Evolutionary conservation across 2,329 filamentous ascomycete genomes (phyloP), one percentile per base, ranked within the genome.

Genomic region (Parafenestella ontariensis): DNA sequence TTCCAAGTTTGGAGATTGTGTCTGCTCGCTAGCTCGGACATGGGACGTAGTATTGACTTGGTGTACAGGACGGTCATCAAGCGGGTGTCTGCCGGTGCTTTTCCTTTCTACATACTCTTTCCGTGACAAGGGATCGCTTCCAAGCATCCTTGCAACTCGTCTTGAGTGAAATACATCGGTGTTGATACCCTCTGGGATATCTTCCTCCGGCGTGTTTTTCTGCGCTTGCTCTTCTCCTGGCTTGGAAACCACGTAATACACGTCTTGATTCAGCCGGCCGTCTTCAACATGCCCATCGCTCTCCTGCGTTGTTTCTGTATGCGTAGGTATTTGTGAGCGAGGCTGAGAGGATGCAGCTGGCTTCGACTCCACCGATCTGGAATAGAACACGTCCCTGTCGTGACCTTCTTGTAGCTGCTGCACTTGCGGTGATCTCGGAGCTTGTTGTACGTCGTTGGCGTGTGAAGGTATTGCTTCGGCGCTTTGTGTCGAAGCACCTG

Each of bases 121-220:
- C n/a, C 63, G 59, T 13, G 69, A 67, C 49, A 72, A 68, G 5
- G 67, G 68, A 31, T 81, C 79, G 26, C 78, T 78, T 26, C 83
- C 81, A 13, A 89, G 74, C 71, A 85, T 78, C 55, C 76, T 81
- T 24, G 85, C 83, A 18, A 87, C 82, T 49, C 79, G 80, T 3
- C 82, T 82, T 49, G 83, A 89, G 51, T 84, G 83, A 66, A 89
- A 89, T 0, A 89, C 72, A 59, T 86, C 82, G 5, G 82, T 81
- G 65, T 88, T 82, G 64, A 87, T 78, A 42, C 83, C 85, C 48
- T 86, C 83, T 3, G 85, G 80, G 15, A 82, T 54, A n/a, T 82
- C 78, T 17, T 81, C 77, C 50, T 80, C 70, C 46, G 62, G 62
- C 39, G 65, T 62, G 33, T 58, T 58, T 37, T 76, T 23, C 37